phyloP scores from a whole-genome alignment of 257 asterid species.

The Forsythia suspensa region DNA sequence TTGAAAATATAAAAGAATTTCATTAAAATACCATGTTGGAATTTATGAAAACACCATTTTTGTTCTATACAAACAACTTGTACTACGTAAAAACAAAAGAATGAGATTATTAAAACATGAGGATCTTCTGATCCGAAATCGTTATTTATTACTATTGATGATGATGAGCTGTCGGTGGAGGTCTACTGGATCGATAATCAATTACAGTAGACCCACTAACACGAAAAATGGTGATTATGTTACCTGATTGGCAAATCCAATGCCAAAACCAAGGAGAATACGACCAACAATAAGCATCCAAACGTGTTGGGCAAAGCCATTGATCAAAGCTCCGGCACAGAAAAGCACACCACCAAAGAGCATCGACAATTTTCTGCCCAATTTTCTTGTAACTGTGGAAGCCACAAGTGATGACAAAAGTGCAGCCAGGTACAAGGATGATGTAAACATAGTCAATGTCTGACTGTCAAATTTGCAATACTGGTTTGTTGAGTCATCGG shows the following conservation, averaged over 20 bases:
- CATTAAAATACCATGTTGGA: neutral
- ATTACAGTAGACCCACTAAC: no score
- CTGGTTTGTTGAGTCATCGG: slow-evolving; percentile 54
- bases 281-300: slow-evolving; percentile 85
- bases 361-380: slow-evolving; percentile 77
- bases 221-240: no score
- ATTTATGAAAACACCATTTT: neutral
- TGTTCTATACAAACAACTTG: neutral
- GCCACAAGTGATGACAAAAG: slow-evolving; percentile 69
- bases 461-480: slow-evolving; percentile 84
- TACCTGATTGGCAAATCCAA: slow-evolving; percentile 94
- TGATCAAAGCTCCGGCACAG: slow-evolving; percentile 72
- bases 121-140: slow-evolving; percentile 10
- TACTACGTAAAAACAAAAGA: slow-evolving; percentile 15
- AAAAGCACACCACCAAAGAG: slow-evolving; percentile 70
- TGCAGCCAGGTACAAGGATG: slow-evolving; percentile 85
- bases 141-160: no score
- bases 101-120: slow-evolving; percentile 11
- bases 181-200: no score
- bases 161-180: no score
- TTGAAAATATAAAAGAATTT: neutral
- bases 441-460: slow-evolving; percentile 71
- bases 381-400: slow-evolving; percentile 54
- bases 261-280: slow-evolving; percentile 75
- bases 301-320: slow-evolving; percentile 61